These are phyloP conservation scores for Tolypocladium amazonense DNA, from an alignment of 2,329 filamentous ascomycete species.

Conservation along the genomic window DNA sequence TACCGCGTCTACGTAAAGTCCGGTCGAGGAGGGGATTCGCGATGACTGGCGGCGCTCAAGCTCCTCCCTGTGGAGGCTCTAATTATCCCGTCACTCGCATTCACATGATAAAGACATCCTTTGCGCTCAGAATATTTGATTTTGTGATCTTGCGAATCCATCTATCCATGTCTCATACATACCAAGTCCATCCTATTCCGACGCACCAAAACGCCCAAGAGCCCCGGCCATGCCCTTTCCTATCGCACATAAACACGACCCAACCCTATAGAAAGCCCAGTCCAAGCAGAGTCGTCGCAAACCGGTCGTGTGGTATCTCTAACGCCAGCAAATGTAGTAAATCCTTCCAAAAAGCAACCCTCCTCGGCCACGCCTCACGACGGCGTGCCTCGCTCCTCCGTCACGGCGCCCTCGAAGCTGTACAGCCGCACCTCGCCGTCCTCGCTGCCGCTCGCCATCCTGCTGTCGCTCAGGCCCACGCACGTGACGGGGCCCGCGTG, in stretches of 20 bases:
- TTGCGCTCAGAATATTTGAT: background rate
- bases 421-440: constrained; percentile 86
- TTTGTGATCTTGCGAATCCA: background rate
- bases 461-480: constrained; percentile 78
- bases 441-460: constrained; percentile 85
- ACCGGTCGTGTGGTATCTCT: background rate
- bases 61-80: background rate
- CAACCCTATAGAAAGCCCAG: background rate
- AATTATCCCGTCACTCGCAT: background rate
- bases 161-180: background rate
- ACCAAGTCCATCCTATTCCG: background rate
- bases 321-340: background rate
- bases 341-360: background rate
- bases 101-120: background rate
- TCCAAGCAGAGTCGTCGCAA: background rate
- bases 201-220: background rate
- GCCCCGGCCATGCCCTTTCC: background rate
- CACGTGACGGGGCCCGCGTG: constrained; percentile 89
- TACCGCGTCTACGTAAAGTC: background rate
- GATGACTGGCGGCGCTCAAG: background rate
- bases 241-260: background rate
- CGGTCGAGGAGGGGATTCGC: background rate
- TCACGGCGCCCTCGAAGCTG: constrained; percentile 51
- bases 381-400: constrained; percentile 40
- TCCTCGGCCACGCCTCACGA: constrained; percentile 19